Conservation (phyloP, 139 green algal genomes). For the Zygnema circumcarinatum region DNA sequence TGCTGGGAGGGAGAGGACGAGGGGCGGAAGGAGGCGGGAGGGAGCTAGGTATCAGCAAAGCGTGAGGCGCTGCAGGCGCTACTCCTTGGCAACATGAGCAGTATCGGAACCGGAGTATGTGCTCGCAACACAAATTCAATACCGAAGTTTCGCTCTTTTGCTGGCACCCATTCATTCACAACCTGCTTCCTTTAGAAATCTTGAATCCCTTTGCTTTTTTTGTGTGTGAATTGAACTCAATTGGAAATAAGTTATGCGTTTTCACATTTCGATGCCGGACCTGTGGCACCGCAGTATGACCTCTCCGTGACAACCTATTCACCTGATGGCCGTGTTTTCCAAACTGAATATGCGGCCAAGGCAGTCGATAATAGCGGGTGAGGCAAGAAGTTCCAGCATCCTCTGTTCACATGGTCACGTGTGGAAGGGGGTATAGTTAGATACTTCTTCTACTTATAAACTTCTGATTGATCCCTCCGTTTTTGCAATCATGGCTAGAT, state of each 20-base stretch:
- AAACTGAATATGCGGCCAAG: conserved; percentile 98
- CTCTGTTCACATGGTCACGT: background rate
- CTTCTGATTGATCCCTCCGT: background rate
- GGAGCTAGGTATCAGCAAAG: too few species aligned
- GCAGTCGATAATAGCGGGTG: conserved; percentile 97
- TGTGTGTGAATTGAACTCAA: background rate
- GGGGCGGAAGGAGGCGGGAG: too few species aligned
- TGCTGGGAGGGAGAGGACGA: too few species aligned
- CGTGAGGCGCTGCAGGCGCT: too few species aligned
- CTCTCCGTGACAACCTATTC: conserved; percentile 94
- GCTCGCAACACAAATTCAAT: too few species aligned
- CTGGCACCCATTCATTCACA: background rate
- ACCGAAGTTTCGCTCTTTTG: background rate
- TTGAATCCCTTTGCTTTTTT: conserved; percentile 15
- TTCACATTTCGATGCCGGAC: background rate
- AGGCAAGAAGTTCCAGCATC: too few species aligned
- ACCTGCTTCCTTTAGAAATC: conserved; percentile 8
- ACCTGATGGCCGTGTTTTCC: conserved; percentile 96
- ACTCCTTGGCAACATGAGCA: conserved; percentile 44
- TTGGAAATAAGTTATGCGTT: conserved; percentile 1
- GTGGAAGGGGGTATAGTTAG: background rate
- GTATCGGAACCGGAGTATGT: conserved; percentile 53
- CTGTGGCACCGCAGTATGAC: conserved; percentile 81
- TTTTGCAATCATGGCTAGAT: background rate
- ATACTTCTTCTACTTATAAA: background rate